Base-by-base conservation (phyloP, 2,329 filamentous ascomycete genomes). In the Aureobasidium zeae region DNA sequence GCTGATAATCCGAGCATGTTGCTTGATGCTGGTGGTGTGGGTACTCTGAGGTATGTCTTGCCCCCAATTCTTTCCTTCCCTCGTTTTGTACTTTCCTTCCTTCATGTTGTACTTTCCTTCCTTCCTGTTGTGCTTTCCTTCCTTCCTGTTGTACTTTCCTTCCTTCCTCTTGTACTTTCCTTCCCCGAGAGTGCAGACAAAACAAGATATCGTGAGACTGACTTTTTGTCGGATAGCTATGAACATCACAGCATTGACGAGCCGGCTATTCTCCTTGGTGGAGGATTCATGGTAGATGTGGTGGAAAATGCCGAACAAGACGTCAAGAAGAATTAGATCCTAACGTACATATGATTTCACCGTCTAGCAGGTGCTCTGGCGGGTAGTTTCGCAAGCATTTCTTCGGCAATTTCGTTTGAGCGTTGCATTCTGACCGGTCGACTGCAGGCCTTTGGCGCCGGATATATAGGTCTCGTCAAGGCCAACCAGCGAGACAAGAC, bases 1-100 rank as follows among this genome's bases (percentile, higher is more conserved):
- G 74, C 77, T 44, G 80, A 86, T 37, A 86, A 83, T 6, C 83
- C 86, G 28, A 76, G 79, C 5, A 78, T 95, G 59, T 70, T 94
- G 49, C 67, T 95, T n/a, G 88, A 95, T 61, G 69, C 69, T 4
- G 69, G 69, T 2, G 69, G 69, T 33, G 69, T 73, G 29, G 69
- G 69, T 6, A 72, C 68, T 25, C 49, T 72, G 57, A 71, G 62
- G 58, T 63, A 36, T 50, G 55, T 55, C 46, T 19, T n/a, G n/a
- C n/a, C n/a, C n/a, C n/a, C n/a, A n/a, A n/a, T n/a, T n/a, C n/a
- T n/a, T n/a, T n/a, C n/a, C n/a, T n/a, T n/a, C n/a, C n/a, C n/a
- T n/a, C n/a, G n/a, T n/a, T n/a, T n/a, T n/a, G n/a, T n/a, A n/a
- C n/a, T n/a, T n/a, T n/a, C n/a, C n/a, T n/a, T n/a, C n/a, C n/a